Evolutionary conservation across 495 filamentous ascomycete species (phyloP), one percentile per base, ranked within the genome.

Genomic region (Podospora fimiseda): DNA sequence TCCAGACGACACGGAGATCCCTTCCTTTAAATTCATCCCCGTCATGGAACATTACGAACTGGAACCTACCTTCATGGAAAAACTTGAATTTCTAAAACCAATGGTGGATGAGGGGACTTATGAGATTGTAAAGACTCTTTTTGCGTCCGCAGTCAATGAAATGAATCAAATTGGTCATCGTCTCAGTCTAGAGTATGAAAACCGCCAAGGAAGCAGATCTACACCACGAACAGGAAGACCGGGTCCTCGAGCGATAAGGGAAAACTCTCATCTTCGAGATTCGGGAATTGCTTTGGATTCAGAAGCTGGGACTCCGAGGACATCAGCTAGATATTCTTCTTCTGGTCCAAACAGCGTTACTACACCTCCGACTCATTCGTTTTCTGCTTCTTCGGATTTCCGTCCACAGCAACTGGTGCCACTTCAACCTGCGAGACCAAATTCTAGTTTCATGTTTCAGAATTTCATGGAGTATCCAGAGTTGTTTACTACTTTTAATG

Each of bases 31-130:
- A 6, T 47, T 27, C 23, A 24, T 47, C 19, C 44, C 44, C 2
- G 44, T 47, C 23, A 21, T 47, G 14, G 44, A 47, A 47, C 44
- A 47, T 22, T 23, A 47, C 23, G 44, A 47, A 6, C 1, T 47
- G 3, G 22, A 15, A 16, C 44, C 44, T 3, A 24, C 20, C 20
- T 47, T 47, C n/a, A 1, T 30, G 9, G 20, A 47, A 15, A 33
- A 27, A 15, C 44, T 47, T 23, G 9, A 27, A 6, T 47, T 15
- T 15, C 44, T 47, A 21, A 47, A 47, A 24, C 44, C 44, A 11
- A 22, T 47, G 14, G 44, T 47, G 13, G 20, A 47, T 15, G 44
- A 47, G n/a, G 24, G 22, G 11, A 20, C 23, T 6, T 47, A 22
- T 23, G 6, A 9, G 3, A 47, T 33, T 23, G 23, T 47, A 14